These are phyloP conservation scores for Globisporangium apiculatum DNA, from an alignment of 352 stramenopile genomes.

Conservation along the genomic window DNA sequence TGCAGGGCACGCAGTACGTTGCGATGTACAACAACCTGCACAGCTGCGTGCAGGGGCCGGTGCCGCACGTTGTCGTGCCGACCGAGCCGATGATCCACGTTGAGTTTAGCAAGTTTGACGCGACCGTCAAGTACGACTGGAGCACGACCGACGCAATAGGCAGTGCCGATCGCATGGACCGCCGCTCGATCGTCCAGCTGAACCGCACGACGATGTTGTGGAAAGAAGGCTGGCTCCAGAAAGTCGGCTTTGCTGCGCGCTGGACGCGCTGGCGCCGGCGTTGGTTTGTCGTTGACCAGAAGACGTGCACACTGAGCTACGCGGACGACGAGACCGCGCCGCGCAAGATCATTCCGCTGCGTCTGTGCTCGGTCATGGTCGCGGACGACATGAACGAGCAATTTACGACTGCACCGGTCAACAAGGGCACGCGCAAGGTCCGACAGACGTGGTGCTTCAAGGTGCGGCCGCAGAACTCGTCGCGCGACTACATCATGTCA, in stretches of 20 bases:
- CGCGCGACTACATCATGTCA: conserved; percentile 77
- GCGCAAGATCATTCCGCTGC: conserved; percentile 68
- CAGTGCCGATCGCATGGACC: conserved; percentile 27
- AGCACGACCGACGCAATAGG: conserved; percentile 17
- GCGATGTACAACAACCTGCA: conserved; percentile 82
- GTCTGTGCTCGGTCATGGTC: conserved; percentile 57
- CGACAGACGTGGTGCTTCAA: conserved; percentile 86
- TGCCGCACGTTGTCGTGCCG: conserved; percentile 64
- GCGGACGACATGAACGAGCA: conserved; percentile 85
- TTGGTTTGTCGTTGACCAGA: conserved; percentile 80
- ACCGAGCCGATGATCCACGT: conserved; percentile 68
- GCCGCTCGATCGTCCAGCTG: conserved; percentile 45
- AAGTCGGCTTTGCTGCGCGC: conserved; percentile 63
- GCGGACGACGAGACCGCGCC: conserved; percentile 53
- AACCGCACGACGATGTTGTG: conserved; percentile 49
- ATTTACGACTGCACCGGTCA: conserved; percentile 80
- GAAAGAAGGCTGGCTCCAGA: conserved; percentile 82
- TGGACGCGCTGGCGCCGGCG: conserved; percentile 69
- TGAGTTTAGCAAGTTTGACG: conserved; percentile 56
- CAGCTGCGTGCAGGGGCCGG: conserved; percentile 53
- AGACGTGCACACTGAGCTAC: conserved; percentile 74
- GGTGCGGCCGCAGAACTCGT: conserved; percentile 64
- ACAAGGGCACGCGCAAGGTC: conserved; percentile 75
- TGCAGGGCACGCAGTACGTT: conserved; percentile 63
- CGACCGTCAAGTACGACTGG: conserved; percentile 75